Percentiles rank a stretch among this genome's conserved stretches.
These are phyloP conservation scores for Periglandula ipomoeae DNA, from an alignment of 2,329 filamentous ascomycete species.

Conservation along the genomic window DNA sequence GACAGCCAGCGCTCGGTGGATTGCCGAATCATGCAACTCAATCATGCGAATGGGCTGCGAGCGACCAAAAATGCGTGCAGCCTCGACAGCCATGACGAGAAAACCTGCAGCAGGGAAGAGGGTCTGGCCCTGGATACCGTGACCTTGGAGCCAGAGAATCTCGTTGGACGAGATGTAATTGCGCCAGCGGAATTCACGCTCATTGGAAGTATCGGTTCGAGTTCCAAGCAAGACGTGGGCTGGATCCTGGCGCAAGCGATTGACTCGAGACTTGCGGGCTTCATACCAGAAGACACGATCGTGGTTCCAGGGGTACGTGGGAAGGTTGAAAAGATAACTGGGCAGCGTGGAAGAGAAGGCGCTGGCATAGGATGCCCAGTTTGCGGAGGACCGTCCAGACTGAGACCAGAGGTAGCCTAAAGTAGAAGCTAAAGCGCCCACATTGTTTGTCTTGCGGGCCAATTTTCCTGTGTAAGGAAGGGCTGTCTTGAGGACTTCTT, in stretches of 20 bases:
- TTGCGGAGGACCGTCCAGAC: slow-evolving; percentile 3
- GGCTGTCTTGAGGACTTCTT: no score
- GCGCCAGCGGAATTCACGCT: slow-evolving; percentile 12
- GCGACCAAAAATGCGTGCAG: not conserved
- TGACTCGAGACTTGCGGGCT: not conserved
- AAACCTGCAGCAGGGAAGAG: slow-evolving; percentile 30
- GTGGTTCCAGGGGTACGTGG: slow-evolving; percentile 13
- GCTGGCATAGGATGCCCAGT: not conserved
- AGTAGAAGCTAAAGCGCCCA: slow-evolving; percentile 4
- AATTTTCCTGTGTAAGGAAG: not conserved
- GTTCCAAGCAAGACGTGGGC: slow-evolving; percentile 13
- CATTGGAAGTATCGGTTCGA: slow-evolving; percentile 3
- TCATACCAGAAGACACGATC: not conserved
- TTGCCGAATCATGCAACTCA: not conserved
- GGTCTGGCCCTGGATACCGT: slow-evolving; percentile 12
- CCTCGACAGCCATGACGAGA: slow-evolving; percentile 21
- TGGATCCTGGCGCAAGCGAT: not conserved
- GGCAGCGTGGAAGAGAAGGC: no score
- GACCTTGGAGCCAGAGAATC: slow-evolving; percentile 23
- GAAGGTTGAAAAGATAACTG: slow-evolving; percentile 7
- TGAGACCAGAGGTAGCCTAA: slow-evolving; percentile 9
- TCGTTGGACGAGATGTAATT: slow-evolving; percentile 15
- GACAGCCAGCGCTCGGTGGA: slow-evolving; percentile 1
- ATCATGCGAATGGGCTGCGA: not conserved
- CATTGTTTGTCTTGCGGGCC: not conserved